Evolutionary conservation across 768 basidiomycete species (phyloP), one percentile per base, ranked within the genome.

Genomic region (Pleurotus platypus): DNA sequence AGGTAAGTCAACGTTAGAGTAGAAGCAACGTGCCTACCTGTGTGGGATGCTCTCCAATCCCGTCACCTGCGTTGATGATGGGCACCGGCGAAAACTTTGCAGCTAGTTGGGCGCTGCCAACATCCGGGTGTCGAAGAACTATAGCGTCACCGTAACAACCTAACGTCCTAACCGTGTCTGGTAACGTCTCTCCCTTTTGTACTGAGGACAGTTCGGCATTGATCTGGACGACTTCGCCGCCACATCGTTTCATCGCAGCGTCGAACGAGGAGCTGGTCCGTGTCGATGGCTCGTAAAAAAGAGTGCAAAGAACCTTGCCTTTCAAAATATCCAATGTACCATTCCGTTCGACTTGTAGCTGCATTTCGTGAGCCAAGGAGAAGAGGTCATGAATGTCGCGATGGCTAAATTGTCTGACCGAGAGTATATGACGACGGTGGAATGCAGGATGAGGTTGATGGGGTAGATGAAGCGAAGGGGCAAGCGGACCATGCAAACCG

Each of bases 271-370:
- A 82, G 60, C 92, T 94, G 2, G 97, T 99, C 35, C 97, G 82
- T 2, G 97, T 99, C 2, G 94, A 97, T 1, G 96, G 92, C 69
- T 99, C 97, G 70, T 94, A 99, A 80, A 99, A 99, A 38, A 95
- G 69, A 18, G 87, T 94, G 67, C 89, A 93, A 5, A 99, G 81
- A 1, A 99, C 87, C 59, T 89, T 91, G 38, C 96, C 96, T 61
- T 88, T 90, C 46, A 98, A 78, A 57, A 97, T 84, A 62, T 98
- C 94, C 56, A 98, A 78, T 0, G 83, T 81, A 1, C 94, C 93
- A 64, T 86, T 89, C 27, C 94, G 84, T 72, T 99, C 97, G 12
- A 98, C 94, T 66, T 94, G 94, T 38, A 93, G 80, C 49, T 92
- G 89, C 94, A 99, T 95, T 73, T 99, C 97, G 62, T 93, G 88